Percentiles rank a stretch among this genome's conserved stretches.
Evolutionary conservation across 1,284 basidiomycete species (phyloP).

Genomic region (Irpex lacteus): DNA sequence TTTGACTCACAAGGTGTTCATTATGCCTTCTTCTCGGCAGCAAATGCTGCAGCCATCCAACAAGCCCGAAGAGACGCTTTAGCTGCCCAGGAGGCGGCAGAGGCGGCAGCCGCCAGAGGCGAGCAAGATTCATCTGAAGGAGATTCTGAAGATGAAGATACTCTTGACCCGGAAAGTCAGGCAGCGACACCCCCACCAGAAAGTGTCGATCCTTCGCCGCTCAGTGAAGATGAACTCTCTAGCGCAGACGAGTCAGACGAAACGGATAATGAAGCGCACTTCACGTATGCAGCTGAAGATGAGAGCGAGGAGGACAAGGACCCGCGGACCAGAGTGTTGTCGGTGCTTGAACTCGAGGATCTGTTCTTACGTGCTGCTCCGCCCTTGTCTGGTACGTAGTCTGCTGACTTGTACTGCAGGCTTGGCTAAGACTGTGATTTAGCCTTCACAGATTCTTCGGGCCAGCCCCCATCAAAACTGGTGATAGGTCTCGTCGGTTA

Average conservation of each 20-base stretch:
- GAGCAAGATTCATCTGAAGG: slow-evolving; percentile 7
- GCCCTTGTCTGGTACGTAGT: slow-evolving; percentile 59
- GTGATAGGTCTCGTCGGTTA: slow-evolving; percentile 97
- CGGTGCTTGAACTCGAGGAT: slow-evolving; percentile 88
- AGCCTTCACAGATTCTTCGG: slow-evolving; percentile 70
- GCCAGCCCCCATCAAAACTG: slow-evolving; percentile 65
- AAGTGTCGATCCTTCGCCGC: neutral
- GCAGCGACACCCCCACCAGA: neutral
- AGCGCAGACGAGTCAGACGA: slow-evolving; percentile 19
- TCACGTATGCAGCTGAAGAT: slow-evolving; percentile 46
- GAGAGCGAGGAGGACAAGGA: slow-evolving; percentile 53
- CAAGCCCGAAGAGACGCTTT: slow-evolving; percentile 62
- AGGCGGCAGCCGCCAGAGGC: slow-evolving; percentile 18
- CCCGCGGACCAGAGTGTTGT: slow-evolving; percentile 77
- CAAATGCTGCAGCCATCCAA: slow-evolving; percentile 84
- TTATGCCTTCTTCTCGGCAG: slow-evolving; percentile 97
- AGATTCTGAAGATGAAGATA: slow-evolving; percentile 20
- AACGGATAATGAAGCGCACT: slow-evolving; percentile 24
- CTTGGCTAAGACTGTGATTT: neutral
- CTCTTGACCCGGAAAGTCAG: slow-evolving; percentile 5
- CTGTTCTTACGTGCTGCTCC: slow-evolving; percentile 82
- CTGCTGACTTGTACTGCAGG: neutral
- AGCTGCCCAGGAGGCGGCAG: slow-evolving; percentile 28
- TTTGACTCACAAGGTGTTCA: slow-evolving; percentile 81
- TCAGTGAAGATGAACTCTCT: slow-evolving; percentile 19